Evolutionary conservation across 805 yeast genomes (phyloP).

Genomic region (Saturnispora ahearnii): DNA sequence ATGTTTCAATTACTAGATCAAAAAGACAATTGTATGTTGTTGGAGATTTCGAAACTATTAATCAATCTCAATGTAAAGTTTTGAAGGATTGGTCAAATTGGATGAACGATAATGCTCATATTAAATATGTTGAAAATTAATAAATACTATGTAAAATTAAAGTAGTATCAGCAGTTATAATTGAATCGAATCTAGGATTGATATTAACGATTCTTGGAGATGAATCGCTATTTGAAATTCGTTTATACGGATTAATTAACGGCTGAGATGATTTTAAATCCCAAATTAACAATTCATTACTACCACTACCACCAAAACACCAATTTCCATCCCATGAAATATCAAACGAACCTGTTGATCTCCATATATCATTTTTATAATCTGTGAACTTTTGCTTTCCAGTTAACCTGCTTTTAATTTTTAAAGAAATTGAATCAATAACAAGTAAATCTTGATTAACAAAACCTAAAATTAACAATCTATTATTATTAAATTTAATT

Average conservation of each 20-base stretch:
- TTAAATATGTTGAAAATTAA: slow-evolving; percentile 53
- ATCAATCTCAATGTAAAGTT: slow-evolving; percentile 35
- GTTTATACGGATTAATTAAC: slow-evolving; percentile 7
- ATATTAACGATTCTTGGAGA: slow-evolving; percentile 39
- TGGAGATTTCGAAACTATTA: slow-evolving; percentile 75
- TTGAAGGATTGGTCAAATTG: slow-evolving; percentile 59
- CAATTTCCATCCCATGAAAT: slow-evolving; percentile 61
- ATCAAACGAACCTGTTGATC: slow-evolving; percentile 48
- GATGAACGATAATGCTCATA: slow-evolving; percentile 58
- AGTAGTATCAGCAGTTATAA: slow-evolving; percentile 58
- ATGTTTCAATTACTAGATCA: slow-evolving; percentile 91
- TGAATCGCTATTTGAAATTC: slow-evolving; percentile 5
- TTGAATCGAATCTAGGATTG: slow-evolving; percentile 50
- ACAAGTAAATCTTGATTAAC: slow-evolving; percentile 48
- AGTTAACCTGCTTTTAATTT: slow-evolving; percentile 26
- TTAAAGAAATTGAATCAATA: slow-evolving; percentile 21
- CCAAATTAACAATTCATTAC: slow-evolving; percentile 46
- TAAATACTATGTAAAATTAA: slow-evolving; percentile 34
- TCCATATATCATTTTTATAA: slow-evolving; percentile 17
- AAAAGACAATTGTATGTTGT: slow-evolving; percentile 75
- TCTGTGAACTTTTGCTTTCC: slow-evolving; percentile 37
- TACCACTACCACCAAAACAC: slow-evolving; percentile 52
- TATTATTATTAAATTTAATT: slow-evolving; percentile 47
- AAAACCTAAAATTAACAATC: slow-evolving; percentile 47
- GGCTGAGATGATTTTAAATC: slow-evolving; percentile 24